Evolutionary conservation across 208 protist species (phyloP), one percentile per base, ranked within the genome.

Genomic region (Crithidia fasciculata): DNA sequence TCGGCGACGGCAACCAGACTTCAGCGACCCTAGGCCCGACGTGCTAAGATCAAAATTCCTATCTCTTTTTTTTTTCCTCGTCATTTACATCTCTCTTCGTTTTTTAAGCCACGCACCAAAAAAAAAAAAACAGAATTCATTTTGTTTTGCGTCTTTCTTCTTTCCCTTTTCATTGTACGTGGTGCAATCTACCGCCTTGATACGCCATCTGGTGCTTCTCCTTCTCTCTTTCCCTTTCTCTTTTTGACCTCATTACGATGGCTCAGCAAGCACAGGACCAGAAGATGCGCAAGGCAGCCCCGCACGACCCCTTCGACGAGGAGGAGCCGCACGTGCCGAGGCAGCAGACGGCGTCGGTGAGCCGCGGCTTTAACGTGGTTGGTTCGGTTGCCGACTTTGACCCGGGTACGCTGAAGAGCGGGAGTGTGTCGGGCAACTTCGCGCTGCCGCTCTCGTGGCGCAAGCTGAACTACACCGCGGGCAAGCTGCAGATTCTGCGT

Each of bases 401-500:
- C 67, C 41, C 71, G 0, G 82, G 68, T 8, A 84, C 76, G 56
- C n/a, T 74, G 4, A 66, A 72, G 36, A 69, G 39, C n/a, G 76
- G 74, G 74, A 81, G 71, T 55, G 60, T 83, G 40, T 81, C 76
- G 44, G 64, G 44, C 44, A 50, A 37, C 64, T 92, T 84, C 64
- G 63, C 81, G 13, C 74, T 96, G 40, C 87, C 88, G 16, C 36
- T 95, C 50, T 91, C 86, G 53, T 95, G 91, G 91, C 68, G 80
- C 78, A 85, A 88, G 55, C 76, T 93, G 62, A 76, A 61, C 61
- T 95, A 95, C 84, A 72, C 43, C 16, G 80, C 74, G 2, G 79
- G 83, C 39, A 71, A 67, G n/a, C 57, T 54, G 62, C 72, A 75
- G 40, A 93, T 96, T 65, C 87, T 96, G 49, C 52, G 76, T 57